These are phyloP conservation scores for Candida glucosophila DNA, from an alignment of 1,139 yeast species.

Conservation along the genomic window DNA sequence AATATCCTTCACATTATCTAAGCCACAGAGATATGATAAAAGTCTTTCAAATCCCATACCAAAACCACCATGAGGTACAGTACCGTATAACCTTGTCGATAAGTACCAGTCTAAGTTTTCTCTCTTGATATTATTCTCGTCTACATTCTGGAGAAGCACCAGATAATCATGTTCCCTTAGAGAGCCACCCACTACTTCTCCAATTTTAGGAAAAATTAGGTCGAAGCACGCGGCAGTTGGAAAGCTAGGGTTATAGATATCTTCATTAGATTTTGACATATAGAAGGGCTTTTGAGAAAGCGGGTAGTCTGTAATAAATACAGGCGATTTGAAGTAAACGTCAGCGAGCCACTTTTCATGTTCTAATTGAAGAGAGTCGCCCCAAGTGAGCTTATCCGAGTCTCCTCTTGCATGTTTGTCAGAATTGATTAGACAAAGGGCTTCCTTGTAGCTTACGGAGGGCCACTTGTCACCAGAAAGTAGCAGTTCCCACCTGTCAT, in stretches of 20 bases:
- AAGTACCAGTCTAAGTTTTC: slow-evolving; percentile 74
- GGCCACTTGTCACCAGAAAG: slow-evolving; percentile 47
- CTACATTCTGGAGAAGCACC: slow-evolving; percentile 41
- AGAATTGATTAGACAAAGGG: slow-evolving; percentile 38
- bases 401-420: slow-evolving; percentile 25
- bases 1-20: slow-evolving; percentile 77
- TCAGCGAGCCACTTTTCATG: slow-evolving; percentile 92
- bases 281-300: slow-evolving; percentile 75
- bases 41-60: slow-evolving; percentile 93
- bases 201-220: slow-evolving; percentile 78
- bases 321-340: slow-evolving; percentile 58
- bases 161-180: slow-evolving; percentile 68
- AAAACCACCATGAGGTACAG: slow-evolving; percentile 93
- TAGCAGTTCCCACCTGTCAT: slow-evolving; percentile 25
- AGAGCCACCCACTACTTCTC: slow-evolving; percentile 97
- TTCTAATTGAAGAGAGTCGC: slow-evolving; percentile 68
- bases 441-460: slow-evolving; percentile 65
- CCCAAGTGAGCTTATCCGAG: slow-evolving; percentile 40
- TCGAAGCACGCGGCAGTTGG: slow-evolving; percentile 88
- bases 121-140: slow-evolving; percentile 41
- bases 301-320: slow-evolving; percentile 89
- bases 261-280: slow-evolving; percentile 48
- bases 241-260: slow-evolving; percentile 16
- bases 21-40: slow-evolving; percentile 60
- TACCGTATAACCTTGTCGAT: slow-evolving; percentile 64